Conservation (phyloP, 2,329 filamentous ascomycete genomes). For the Leptosphaerulina australis region DNA sequence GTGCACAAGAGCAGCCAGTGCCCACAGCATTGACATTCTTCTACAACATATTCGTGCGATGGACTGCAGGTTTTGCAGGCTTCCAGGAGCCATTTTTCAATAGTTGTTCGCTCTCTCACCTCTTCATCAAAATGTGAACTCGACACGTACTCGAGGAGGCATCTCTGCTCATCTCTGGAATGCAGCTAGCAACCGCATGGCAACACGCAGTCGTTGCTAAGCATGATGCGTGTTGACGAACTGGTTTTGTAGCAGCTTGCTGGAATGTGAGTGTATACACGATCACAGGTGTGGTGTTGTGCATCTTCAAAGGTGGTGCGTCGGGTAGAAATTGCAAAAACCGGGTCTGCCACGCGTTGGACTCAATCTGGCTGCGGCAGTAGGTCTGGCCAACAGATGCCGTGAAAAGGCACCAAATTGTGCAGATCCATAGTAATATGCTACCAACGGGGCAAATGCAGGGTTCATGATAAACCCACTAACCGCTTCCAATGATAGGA, state of each 20-base stretch:
- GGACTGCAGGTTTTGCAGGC: constrained; percentile 1
- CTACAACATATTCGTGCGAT: constrained; percentile 4
- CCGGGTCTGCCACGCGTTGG: constrained; percentile 26
- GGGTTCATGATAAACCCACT: constrained; percentile 28
- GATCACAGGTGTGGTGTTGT: constrained; percentile 7
- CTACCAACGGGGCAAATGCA: constrained; percentile 29
- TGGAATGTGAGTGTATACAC: constrained; percentile 7
- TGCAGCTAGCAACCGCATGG: constrained; percentile 14
- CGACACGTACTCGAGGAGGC: not conserved
- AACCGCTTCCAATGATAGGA: constrained; percentile 25
- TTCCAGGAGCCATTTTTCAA: not conserved
- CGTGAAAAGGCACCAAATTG: constrained; percentile 24
- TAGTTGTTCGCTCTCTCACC: not conserved
- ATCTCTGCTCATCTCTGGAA: constrained; percentile 3
- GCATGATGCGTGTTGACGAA: not conserved
- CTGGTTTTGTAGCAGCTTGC: not conserved
- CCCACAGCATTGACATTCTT: not conserved
- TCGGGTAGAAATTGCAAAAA: constrained; percentile 21
- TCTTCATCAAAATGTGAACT: not conserved
- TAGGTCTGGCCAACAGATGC: constrained; percentile 27
- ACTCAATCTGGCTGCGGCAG: constrained; percentile 15
- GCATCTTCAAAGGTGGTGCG: constrained; percentile 6
- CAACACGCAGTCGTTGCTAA: not conserved
- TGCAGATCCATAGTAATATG: constrained; percentile 27
- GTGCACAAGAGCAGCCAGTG: constrained; percentile 6